Base-by-base conservation (phyloP, 345 rosid genomes). In the Psidium friedrichsthalianum region DNA sequence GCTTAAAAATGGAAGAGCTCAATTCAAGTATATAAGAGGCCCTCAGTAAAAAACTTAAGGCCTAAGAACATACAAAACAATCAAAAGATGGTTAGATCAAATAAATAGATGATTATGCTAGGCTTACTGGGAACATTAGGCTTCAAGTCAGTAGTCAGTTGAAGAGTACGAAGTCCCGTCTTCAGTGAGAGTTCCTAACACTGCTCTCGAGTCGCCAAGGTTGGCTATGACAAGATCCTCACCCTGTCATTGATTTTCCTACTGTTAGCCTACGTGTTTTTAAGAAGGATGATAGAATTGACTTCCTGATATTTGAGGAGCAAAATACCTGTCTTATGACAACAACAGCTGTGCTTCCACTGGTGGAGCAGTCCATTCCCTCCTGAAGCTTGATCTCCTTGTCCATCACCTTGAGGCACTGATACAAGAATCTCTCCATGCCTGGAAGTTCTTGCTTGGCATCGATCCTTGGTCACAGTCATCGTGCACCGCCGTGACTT, bases 171-270 rank as follows among this genome's bases (percentile, higher is more conserved):
- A 56, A 85, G 84, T 78, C 92, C 92, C 92, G 56, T 89, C 83
- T 52, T 91, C 97, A 22, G 42, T 89, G 21, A 87, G 84, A 69
- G 93, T 92, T 13, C 95, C 95, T 56, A 96, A 74, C 57, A 96
- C 86, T 47, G 98, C 99, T 84, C 99, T 94, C 12, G 98, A 96
- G 87, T 96, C 98, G 6, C 99, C 99, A 6, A 95, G 95, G 88
- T 96, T 96, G 58, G 98, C 97, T 83, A 94, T 92, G 53, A 94
- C 86, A 87, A 96, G 92, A 87, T 94, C 92, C 61, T 91, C 93
- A 59, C 92, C 93, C 99, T 95, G 89, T 82, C 86, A 44, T 42
- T 82, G 53, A 56, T 53, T 56, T 56, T 27, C 40, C 36, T 3
- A 51, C 44, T 7, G n/a, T 85, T 32, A 56, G 74, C 8, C 13